Conservation (phyloP, 306 rosid genomes). For the Ziziphus jujuba region DNA sequence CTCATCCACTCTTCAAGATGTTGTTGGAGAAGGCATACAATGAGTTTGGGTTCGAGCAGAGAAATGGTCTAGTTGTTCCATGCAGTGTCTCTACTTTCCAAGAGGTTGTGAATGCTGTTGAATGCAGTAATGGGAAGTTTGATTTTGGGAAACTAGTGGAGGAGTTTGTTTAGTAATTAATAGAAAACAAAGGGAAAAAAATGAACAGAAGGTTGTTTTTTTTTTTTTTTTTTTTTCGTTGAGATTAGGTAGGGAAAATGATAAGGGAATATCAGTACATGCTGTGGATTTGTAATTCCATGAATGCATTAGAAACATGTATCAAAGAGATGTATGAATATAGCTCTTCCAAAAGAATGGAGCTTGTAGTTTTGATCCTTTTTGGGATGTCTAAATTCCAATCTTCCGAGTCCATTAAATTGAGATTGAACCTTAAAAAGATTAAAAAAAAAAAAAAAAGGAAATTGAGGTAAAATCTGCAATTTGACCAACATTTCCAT, state of each 20-base stretch:
- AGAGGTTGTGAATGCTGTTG: constrained; percentile 69
- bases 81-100: constrained; percentile 71
- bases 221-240: not conserved
- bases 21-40: constrained; percentile 67
- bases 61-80: constrained; percentile 70
- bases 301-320: constrained; percentile 17
- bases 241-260: not conserved
- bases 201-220: not conserved
- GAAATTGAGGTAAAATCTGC: not conserved
- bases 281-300: constrained; percentile 16
- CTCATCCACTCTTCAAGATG: constrained; percentile 90
- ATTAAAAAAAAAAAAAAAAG: no score
- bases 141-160: constrained; percentile 67
- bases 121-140: constrained; percentile 69
- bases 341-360: constrained; percentile 24
- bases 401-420: not conserved
- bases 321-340: constrained; percentile 8
- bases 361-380: constrained; percentile 20
- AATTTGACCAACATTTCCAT: no score
- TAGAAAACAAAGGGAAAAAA: not conserved
- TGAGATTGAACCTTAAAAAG: not conserved
- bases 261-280: not conserved
- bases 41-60: constrained; percentile 84
- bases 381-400: constrained; percentile 9
- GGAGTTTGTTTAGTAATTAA: constrained; percentile 43